phyloP scores from a whole-genome alignment of 1,139 yeast species.

The Kazachstania sp. region DNA sequence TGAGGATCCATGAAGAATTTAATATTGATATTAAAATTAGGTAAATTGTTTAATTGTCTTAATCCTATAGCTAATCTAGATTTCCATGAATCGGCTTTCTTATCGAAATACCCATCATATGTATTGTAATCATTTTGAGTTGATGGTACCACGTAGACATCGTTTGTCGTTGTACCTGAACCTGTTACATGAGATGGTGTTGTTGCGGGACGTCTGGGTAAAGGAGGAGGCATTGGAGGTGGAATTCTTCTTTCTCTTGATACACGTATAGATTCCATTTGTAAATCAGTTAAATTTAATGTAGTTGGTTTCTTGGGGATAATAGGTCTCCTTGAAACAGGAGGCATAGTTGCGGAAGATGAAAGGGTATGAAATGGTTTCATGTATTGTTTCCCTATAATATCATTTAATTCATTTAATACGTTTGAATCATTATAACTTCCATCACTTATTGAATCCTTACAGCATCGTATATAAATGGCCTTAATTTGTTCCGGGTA shows the following conservation, averaged over 20 bases:
- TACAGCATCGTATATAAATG: slow-evolving; percentile 75
- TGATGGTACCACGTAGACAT: slow-evolving; percentile 18
- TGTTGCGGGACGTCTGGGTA: slow-evolving; percentile 4
- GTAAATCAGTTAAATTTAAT: slow-evolving; percentile 9
- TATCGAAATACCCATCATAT: slow-evolving; percentile 29
- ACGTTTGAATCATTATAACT: slow-evolving; percentile 34
- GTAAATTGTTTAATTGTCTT: slow-evolving; percentile 16
- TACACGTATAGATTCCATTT: slow-evolving; percentile 10
- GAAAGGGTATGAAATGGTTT: neutral
- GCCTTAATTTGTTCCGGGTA: slow-evolving; percentile 60
- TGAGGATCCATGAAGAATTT: slow-evolving; percentile 28
- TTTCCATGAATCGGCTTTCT: slow-evolving; percentile 38
- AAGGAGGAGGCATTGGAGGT: slow-evolving; percentile 8
- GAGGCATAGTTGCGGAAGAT: slow-evolving; percentile 7
- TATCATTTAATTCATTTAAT: slow-evolving; percentile 27
- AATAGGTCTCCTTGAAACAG: slow-evolving; percentile 5
- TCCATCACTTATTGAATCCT: slow-evolving; percentile 52
- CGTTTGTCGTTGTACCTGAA: neutral
- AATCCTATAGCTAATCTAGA: slow-evolving; percentile 34
- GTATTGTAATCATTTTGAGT: slow-evolving; percentile 23
- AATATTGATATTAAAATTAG: slow-evolving; percentile 13
- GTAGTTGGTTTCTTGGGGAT: neutral
- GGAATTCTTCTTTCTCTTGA: slow-evolving; percentile 7
- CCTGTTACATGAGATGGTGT: neutral
- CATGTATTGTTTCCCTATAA: slow-evolving; percentile 19